Percentiles rank a stretch among this genome's conserved stretches.
These are phyloP conservation scores for Peronospora tabacina DNA, from an alignment of 352 stramenopile genomes.

Conservation along the genomic window DNA sequence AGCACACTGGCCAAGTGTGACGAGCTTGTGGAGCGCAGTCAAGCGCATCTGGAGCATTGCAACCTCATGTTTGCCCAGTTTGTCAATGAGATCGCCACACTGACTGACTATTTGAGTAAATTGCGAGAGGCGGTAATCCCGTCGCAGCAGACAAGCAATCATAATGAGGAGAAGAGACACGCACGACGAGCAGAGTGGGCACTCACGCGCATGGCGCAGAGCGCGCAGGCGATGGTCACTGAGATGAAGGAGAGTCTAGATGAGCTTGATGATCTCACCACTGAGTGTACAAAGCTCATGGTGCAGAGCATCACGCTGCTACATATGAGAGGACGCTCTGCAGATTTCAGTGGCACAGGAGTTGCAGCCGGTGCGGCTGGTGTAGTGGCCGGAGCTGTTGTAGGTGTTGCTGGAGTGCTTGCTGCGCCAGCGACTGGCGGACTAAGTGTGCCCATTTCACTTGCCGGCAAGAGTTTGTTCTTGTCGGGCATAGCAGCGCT, in stretches of 20 bases:
- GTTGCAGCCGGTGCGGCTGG: constrained; percentile 71
- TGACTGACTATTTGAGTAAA: constrained; percentile 74
- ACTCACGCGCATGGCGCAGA: constrained; percentile 64
- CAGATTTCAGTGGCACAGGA: constrained; percentile 80
- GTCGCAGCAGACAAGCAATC: constrained; percentile 41
- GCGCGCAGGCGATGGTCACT: constrained; percentile 44
- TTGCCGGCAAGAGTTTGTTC: constrained; percentile 81
- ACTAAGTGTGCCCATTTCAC: constrained; percentile 74
- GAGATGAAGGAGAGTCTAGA: constrained; percentile 73
- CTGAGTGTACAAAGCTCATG: constrained; percentile 79
- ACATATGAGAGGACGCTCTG: constrained; percentile 67
- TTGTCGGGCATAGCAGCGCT: constrained; percentile 68
- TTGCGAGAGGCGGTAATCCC: constrained; percentile 60
- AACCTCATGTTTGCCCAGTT: constrained; percentile 80
- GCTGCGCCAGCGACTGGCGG: constrained; percentile 69
- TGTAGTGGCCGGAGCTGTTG: constrained; percentile 72
- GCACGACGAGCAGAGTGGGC: constrained; percentile 70
- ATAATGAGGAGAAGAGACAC: constrained; percentile 62
- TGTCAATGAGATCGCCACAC: constrained; percentile 64
- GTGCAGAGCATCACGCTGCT: constrained; percentile 81
- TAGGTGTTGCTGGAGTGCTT: constrained; percentile 65
- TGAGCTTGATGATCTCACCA: constrained; percentile 74
- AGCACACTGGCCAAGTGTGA: constrained; percentile 61
- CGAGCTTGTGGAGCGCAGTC: constrained; percentile 60
- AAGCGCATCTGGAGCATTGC: constrained; percentile 62